Evolutionary conservation across 108 stramenopile species (phyloP).

Genomic region (Nitzschia sp.): DNA sequence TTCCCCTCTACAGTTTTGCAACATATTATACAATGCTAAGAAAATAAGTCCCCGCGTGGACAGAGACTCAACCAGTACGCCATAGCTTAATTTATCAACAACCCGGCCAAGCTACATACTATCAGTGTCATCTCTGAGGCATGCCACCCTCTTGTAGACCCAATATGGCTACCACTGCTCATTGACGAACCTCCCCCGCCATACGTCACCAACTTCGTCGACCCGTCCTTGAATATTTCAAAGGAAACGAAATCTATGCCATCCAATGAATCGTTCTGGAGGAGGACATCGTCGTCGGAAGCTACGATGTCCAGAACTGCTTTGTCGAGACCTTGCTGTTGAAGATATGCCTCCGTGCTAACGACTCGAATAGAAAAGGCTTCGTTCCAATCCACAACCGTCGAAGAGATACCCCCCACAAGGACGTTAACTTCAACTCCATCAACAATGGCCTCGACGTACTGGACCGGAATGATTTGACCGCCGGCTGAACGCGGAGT

Average conservation of each 20-base stretch:
- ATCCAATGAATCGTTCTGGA: neutral
- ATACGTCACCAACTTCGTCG: neutral
- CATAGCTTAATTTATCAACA: too few relatives aligned
- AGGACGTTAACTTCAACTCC: conserved; percentile 2
- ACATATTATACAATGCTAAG: too few relatives aligned
- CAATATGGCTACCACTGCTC: too few relatives aligned
- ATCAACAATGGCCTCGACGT: conserved; percentile 17
- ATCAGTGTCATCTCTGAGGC: too few relatives aligned
- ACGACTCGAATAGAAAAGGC: neutral
- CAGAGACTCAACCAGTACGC: too few relatives aligned
- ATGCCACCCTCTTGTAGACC: too few relatives aligned
- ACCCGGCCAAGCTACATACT: too few relatives aligned
- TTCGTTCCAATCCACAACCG: conserved; percentile 18
- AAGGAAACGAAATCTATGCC: conserved; percentile 4
- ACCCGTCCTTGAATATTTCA: neutral
- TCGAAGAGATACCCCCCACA: conserved; percentile 22
- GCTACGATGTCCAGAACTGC: neutral
- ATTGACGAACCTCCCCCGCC: too few relatives aligned
- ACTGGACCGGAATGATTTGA: conserved; percentile 26
- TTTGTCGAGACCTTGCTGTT: neutral
- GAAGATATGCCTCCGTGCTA: neutral
- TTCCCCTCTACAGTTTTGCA: too few relatives aligned
- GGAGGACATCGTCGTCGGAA: conserved; percentile 7
- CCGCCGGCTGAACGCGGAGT: conserved; percentile 32
- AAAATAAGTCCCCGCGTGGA: too few relatives aligned